Evolutionary conservation across 139 green algal genomes (phyloP).

Genomic region (Picochlorum sp.): DNA sequence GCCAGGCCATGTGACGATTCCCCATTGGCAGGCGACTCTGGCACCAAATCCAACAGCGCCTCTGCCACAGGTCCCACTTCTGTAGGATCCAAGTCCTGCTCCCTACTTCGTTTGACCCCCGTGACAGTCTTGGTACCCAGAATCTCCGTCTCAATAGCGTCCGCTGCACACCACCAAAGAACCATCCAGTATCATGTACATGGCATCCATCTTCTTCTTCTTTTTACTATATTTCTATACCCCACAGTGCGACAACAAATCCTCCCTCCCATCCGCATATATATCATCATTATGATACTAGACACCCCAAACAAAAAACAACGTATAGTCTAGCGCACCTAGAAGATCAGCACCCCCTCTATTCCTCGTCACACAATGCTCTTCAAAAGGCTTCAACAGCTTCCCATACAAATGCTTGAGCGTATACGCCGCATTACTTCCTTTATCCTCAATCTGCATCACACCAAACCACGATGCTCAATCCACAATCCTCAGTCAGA

Average conservation of each 20-base stretch:
- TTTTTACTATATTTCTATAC: neutral
- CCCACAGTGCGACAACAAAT: neutral
- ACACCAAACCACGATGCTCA: neutral
- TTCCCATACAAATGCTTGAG: slow-evolving; percentile 69
- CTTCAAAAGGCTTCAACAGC: slow-evolving; percentile 64
- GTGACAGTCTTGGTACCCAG: neutral
- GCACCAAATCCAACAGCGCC: slow-evolving; percentile 32
- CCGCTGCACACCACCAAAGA: slow-evolving; percentile 10
- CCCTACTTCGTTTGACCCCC: neutral
- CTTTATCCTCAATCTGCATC: slow-evolving; percentile 39
- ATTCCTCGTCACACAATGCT: slow-evolving; percentile 25
- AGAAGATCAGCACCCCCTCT: slow-evolving; percentile 16
- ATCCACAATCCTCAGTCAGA: neutral
- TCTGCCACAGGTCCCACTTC: slow-evolving; percentile 47
- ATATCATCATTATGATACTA: neutral
- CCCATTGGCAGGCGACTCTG: neutral
- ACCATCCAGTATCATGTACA: neutral
- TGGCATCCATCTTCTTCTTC: neutral
- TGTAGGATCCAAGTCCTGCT: slow-evolving; percentile 21
- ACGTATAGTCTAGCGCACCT: slow-evolving; percentile 12
- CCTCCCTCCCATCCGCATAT: neutral
- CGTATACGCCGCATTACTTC: slow-evolving; percentile 46
- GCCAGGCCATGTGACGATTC: no score
- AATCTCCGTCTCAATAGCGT: slow-evolving; percentile 14
- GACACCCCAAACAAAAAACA: neutral